Evolutionary conservation across 2,329 filamentous ascomycete genomes (phyloP).

Genomic region (Aspergillus hortae): DNA sequence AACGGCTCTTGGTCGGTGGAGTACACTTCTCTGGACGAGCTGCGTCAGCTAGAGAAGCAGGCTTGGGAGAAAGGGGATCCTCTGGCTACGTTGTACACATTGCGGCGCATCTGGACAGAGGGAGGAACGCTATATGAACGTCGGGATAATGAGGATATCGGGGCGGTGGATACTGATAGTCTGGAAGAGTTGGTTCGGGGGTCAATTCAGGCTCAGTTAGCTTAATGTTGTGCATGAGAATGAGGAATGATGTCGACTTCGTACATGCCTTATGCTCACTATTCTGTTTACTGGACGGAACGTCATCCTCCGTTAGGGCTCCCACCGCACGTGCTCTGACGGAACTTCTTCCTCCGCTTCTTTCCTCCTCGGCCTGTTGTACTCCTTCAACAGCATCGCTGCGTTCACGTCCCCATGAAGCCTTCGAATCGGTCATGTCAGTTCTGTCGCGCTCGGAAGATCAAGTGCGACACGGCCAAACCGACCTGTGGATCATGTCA

Average conservation of each 20-base stretch:
- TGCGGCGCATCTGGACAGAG: slow-evolving; percentile 69
- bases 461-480: slow-evolving; percentile 5
- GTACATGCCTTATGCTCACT: background rate
- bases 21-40: slow-evolving; percentile 51
- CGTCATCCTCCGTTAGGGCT: background rate
- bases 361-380: background rate
- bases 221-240: background rate
- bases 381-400: background rate
- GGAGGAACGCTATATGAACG: slow-evolving; percentile 68
- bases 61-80: slow-evolving; percentile 55
- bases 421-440: slow-evolving; percentile 1
- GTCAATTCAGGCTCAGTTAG: slow-evolving; percentile 14
- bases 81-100: slow-evolving; percentile 54
- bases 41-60: slow-evolving; percentile 57
- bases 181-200: slow-evolving; percentile 47
- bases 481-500: slow-evolving; percentile 2
- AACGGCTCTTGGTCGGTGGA: slow-evolving; percentile 54
- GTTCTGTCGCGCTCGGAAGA: slow-evolving; percentile 7
- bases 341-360: too few species aligned
- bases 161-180: slow-evolving; percentile 51
- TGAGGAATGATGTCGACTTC: background rate
- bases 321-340: background rate
- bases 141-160: slow-evolving; percentile 62
- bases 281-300: background rate
- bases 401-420: background rate